Evolutionary conservation across 129 eudicot genomes (phyloP).

Genomic region (Gnaphalium uliginosum): DNA sequence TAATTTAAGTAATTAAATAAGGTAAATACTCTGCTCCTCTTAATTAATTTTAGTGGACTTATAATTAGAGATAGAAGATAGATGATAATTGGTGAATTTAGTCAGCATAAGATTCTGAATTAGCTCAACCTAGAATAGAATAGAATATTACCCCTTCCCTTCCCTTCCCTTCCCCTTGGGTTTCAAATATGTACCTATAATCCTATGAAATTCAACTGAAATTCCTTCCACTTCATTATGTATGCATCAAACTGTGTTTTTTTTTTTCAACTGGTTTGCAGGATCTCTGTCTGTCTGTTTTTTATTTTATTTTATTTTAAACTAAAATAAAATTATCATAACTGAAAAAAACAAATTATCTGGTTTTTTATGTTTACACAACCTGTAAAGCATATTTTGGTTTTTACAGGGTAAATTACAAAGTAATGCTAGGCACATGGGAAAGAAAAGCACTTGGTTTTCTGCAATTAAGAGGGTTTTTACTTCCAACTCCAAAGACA

Average conservation of each 20-base stretch:
- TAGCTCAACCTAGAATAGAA: not conserved
- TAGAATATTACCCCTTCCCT: not conserved
- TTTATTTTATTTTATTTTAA: no score
- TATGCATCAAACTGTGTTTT: no score
- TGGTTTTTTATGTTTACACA: not conserved
- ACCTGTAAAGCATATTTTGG: not conserved
- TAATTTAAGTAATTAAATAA: not conserved
- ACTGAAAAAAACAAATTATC: no score
- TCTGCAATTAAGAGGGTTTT: slow-evolving; percentile 78
- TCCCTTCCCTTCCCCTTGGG: not conserved
- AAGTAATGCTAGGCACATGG: slow-evolving; percentile 71
- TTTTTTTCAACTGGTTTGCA: no score
- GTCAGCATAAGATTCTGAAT: not conserved
- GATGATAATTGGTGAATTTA: not conserved
- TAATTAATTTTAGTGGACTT: not conserved
- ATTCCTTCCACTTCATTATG: no score
- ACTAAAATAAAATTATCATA: no score
- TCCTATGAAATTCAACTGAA: not conserved
- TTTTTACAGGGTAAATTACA: not conserved
- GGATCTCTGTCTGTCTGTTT: no score
- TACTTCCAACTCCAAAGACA: slow-evolving; percentile 54
- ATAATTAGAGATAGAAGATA: not conserved
- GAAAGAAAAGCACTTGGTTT: slow-evolving; percentile 82
- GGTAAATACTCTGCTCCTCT: not conserved
- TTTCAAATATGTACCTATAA: not conserved